These are phyloP conservation scores for Fagus crenata DNA, from an alignment of 306 rosid genomes.

Conservation along the genomic window DNA sequence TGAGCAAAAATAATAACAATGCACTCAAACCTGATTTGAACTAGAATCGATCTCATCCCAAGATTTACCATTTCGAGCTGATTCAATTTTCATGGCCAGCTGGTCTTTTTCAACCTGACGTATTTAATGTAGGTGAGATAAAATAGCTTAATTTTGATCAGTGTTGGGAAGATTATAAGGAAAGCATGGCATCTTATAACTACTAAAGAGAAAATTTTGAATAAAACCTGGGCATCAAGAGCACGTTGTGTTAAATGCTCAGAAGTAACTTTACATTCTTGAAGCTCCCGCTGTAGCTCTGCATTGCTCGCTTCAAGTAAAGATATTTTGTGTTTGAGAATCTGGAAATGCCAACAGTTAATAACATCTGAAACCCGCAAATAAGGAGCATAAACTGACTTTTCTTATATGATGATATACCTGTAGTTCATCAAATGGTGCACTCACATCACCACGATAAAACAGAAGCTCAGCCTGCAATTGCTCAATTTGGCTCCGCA, in stretches of 20 bases:
- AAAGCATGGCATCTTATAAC: slow-evolving; percentile 1
- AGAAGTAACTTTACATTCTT: slow-evolving; percentile 39
- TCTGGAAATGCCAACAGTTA: slow-evolving; percentile 42
- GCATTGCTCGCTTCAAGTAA: slow-evolving; percentile 87
- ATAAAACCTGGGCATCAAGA: slow-evolving; percentile 52
- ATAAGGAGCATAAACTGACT: slow-evolving; percentile 16
- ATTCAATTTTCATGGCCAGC: slow-evolving; percentile 69
- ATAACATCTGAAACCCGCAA: slow-evolving; percentile 18
- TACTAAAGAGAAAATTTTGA: not conserved
- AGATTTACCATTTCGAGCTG: slow-evolving; percentile 75
- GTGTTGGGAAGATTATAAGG: not conserved
- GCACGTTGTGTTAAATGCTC: slow-evolving; percentile 50
- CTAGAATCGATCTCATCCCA: slow-evolving; percentile 89
- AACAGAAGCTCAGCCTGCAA: slow-evolving; percentile 82
- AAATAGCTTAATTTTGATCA: not conserved
- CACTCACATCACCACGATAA: slow-evolving; percentile 65
- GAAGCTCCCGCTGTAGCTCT: slow-evolving; percentile 71
- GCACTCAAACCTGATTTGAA: slow-evolving; percentile 59
- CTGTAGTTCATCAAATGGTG: slow-evolving; percentile 88
- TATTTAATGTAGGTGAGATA: slow-evolving; percentile 24
- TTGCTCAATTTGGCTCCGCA: slow-evolving; percentile 93
- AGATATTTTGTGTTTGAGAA: slow-evolving; percentile 83
- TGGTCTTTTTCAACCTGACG: slow-evolving; percentile 87
- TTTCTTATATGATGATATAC: slow-evolving; percentile 30
- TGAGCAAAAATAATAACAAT: not conserved